Conservation (phyloP, 2,329 filamentous ascomycete genomes). For the Talaromyces marneffei region DNA sequence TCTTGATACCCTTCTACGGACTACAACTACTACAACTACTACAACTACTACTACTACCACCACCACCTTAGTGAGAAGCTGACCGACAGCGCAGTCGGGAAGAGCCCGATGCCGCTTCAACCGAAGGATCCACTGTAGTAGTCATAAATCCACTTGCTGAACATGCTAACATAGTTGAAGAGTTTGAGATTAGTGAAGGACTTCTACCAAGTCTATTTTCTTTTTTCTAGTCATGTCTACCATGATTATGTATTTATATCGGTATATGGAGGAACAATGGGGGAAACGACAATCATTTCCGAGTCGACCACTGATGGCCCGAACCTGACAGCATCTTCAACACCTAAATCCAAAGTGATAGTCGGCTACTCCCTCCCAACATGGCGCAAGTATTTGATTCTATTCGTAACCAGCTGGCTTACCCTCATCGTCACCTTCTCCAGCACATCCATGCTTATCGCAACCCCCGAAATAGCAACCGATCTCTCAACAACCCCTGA, state of each 20-base stretch:
- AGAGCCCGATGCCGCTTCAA: not conserved
- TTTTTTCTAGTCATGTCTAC: not conserved
- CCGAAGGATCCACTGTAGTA: not conserved
- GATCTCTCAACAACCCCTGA: slow-evolving; percentile 34
- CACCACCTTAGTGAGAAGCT: not conserved
- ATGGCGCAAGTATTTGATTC: slow-evolving; percentile 39
- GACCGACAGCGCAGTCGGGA: not conserved
- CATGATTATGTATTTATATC: not conserved
- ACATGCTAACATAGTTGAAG: not conserved
- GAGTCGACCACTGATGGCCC: not conserved
- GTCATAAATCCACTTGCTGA: not conserved
- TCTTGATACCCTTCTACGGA: not conserved
- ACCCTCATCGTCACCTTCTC: slow-evolving; percentile 38
- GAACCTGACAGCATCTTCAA: too few species aligned
- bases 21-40: not conserved
- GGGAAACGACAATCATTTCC: not conserved
- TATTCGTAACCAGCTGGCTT: slow-evolving; percentile 40
- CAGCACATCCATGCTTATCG: slow-evolving; percentile 39
- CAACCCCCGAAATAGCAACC: slow-evolving; percentile 35
- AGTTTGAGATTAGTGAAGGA: not conserved
- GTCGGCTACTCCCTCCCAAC: slow-evolving; percentile 15
- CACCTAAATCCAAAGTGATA: not conserved
- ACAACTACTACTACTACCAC: not conserved
- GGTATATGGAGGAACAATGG: not conserved
- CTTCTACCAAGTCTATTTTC: not conserved